phyloP scores from a whole-genome alignment of 2,329 filamentous ascomycete genomes.

The Xylariales sp. region DNA sequence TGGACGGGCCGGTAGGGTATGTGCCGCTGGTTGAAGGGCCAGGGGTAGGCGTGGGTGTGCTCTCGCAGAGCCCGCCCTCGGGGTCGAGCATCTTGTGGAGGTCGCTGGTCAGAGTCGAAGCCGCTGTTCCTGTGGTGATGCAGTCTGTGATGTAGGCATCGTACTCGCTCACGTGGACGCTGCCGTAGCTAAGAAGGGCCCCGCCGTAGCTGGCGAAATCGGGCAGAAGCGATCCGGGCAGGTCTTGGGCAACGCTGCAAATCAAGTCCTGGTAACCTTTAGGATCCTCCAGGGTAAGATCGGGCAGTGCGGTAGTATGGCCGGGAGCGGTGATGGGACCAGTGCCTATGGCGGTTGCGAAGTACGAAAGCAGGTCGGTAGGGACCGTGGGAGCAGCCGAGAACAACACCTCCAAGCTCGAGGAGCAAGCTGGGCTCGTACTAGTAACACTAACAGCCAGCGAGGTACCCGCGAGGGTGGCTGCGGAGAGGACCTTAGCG shows the following conservation, averaged over 20 bases:
- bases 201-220: too few species aligned
- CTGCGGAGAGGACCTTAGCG: background rate
- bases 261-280: constrained; percentile 8
- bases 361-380: constrained; percentile 1
- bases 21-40: background rate
- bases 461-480: constrained; percentile 8
- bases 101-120: constrained; percentile 16
- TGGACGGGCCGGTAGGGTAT: constrained; percentile 4
- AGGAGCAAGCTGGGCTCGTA: background rate
- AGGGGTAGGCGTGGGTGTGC: background rate
- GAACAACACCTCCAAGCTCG: background rate
- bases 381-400: background rate
- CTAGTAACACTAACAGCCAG: background rate
- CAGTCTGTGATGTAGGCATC: constrained; percentile 26
- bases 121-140: constrained; percentile 15
- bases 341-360: background rate
- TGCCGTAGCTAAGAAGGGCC: constrained; percentile 5
- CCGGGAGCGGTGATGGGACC: background rate
- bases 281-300: constrained; percentile 21
- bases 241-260: background rate
- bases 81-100: constrained; percentile 16
- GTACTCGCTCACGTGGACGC: constrained; percentile 23
- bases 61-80: constrained; percentile 12
- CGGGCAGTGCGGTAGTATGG: constrained; percentile 1
- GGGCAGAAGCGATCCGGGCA: too few species aligned